phyloP scores from a whole-genome alignment of 495 filamentous ascomycete species.

The Hypoxylon cercidicola region DNA sequence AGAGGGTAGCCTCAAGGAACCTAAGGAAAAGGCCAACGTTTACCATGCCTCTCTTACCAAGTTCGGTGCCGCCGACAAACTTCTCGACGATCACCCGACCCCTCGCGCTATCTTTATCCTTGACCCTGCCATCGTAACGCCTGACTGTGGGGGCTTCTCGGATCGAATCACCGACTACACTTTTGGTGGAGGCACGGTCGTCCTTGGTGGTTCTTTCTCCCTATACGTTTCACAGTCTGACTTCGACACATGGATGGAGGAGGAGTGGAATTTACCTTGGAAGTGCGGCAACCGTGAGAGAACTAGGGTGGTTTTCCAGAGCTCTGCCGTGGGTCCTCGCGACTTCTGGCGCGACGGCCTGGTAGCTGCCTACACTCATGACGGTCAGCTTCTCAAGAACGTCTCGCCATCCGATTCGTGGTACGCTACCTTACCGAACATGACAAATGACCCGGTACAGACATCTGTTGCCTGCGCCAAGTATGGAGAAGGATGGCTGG shows the following conservation, averaged over 20 bases:
- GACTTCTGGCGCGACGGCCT: not conserved
- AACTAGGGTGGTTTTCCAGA: not conserved
- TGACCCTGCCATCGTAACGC: not conserved
- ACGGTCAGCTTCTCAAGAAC: not conserved
- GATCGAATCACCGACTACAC: not conserved
- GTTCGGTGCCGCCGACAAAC: not conserved
- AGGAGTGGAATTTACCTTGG: not conserved
- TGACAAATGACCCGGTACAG: not conserved
- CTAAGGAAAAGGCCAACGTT: not conserved
- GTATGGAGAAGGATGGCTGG: not conserved
- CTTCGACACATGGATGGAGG: not conserved
- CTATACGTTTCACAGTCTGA: too few species aligned
- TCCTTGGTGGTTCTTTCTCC: not conserved
- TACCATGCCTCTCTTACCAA: not conserved
- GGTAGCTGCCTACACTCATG: not conserved
- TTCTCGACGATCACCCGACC: not conserved
- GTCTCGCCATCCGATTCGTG: not conserved
- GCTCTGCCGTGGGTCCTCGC: not conserved
- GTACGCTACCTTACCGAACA: not conserved
- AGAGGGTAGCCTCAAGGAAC: not conserved
- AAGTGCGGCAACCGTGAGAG: not conserved
- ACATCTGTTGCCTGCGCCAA: not conserved
- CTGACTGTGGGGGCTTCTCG: not conserved
- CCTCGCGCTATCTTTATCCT: not conserved
- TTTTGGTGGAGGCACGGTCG: not conserved